phyloP scores from a whole-genome alignment of 1,284 basidiomycete species.

The Sporisorium scitamineum region DNA sequence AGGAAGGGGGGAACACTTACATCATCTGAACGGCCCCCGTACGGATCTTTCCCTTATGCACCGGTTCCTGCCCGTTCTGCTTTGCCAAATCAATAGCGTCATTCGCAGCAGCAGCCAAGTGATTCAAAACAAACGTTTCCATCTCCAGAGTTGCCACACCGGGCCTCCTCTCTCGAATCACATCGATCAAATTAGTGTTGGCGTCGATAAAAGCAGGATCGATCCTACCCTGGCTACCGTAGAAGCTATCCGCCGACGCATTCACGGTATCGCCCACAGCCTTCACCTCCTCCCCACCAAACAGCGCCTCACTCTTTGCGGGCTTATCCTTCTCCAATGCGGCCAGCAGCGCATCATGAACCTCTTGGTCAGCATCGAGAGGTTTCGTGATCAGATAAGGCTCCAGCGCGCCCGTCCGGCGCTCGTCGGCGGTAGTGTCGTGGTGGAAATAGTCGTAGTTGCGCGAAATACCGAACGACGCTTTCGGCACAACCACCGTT shows the following conservation, averaged over 20 bases:
- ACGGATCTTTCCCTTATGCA: constrained; percentile 73
- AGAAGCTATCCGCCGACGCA: constrained; percentile 74
- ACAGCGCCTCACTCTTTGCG: background rate
- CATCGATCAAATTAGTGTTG: constrained; percentile 77
- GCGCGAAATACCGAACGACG: constrained; percentile 77
- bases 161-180: constrained; percentile 69
- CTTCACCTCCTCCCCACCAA: constrained; percentile 26
- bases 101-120: constrained; percentile 58
- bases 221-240: constrained; percentile 83
- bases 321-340: constrained; percentile 38
- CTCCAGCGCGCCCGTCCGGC: constrained; percentile 37
- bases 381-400: constrained; percentile 80
- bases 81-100: constrained; percentile 33
- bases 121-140: constrained; percentile 67
- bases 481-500: constrained; percentile 78
- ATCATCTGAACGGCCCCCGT: constrained; percentile 85
- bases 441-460: constrained; percentile 78
- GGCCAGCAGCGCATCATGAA: constrained; percentile 70
- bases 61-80: constrained; percentile 15
- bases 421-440: constrained; percentile 33
- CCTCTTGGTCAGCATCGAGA: constrained; percentile 75
- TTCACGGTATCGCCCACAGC: constrained; percentile 54
- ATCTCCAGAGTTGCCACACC: constrained; percentile 72
- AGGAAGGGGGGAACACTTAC: constrained; percentile 16
- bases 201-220: constrained; percentile 80